phyloP scores from a whole-genome alignment of 805 yeast species.

The Hanseniaspora valbyensis region DNA sequence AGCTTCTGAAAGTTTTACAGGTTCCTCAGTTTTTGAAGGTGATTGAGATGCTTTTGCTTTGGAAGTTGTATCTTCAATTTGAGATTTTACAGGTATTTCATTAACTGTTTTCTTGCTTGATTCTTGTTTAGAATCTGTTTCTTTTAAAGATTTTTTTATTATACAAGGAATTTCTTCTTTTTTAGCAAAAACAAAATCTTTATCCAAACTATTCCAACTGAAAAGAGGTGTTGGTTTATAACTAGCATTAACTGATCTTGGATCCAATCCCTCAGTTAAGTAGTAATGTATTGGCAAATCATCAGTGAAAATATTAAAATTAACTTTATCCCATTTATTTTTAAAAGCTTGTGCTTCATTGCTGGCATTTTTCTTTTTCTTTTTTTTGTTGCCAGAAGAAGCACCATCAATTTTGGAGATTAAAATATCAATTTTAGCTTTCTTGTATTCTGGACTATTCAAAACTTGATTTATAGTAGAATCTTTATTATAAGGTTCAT shows the following conservation, averaged over 20 bases:
- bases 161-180: too few species aligned
- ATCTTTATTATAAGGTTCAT: not conserved
- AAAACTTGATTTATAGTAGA: not conserved
- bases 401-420: not conserved
- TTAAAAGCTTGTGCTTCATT: not conserved
- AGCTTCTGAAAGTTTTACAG: too few species aligned
- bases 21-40: too few species aligned
- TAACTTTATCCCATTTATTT: not conserved
- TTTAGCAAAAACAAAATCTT: too few species aligned
- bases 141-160: too few species aligned
- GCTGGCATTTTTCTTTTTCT: not conserved
- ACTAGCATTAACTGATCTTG: not conserved
- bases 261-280: not conserved
- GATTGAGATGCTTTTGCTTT: too few species aligned
- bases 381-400: not conserved
- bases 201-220: too few species aligned
- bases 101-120: too few species aligned
- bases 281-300: not conserved
- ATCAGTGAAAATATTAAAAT: not conserved
- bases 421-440: not conserved
- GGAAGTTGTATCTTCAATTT: too few species aligned
- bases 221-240: not conserved
- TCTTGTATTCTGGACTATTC: slow-evolving; percentile 1
- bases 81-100: too few species aligned
- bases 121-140: too few species aligned